Conservation (phyloP, 345 rosid species). For the Heritiera fomes region DNA sequence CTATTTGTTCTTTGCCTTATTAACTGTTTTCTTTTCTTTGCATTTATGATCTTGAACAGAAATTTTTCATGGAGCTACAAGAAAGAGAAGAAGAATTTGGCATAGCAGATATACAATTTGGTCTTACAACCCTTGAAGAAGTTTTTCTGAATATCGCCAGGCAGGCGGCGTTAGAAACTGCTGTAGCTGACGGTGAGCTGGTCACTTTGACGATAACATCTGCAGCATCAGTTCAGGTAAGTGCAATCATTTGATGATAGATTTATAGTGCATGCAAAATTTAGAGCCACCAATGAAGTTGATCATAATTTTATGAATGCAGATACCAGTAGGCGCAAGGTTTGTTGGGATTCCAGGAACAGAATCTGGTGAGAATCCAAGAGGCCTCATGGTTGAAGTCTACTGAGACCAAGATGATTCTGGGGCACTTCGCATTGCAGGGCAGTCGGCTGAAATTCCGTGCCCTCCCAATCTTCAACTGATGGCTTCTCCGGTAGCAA, state of each 20-base stretch:
- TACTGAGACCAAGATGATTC: slow-evolving; percentile 85
- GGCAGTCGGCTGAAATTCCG: slow-evolving; percentile 71
- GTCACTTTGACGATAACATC: slow-evolving; percentile 64
- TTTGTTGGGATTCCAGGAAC: slow-evolving; percentile 77
- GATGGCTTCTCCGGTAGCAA: slow-evolving; percentile 29
- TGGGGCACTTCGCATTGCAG: slow-evolving; percentile 77
- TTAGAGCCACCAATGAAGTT: too few species aligned
- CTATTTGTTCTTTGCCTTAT: not conserved
- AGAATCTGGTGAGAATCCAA: slow-evolving; percentile 54
- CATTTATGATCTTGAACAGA: slow-evolving; percentile 36
- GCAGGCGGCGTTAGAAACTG: slow-evolving; percentile 88
- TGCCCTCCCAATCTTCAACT: slow-evolving; percentile 47
- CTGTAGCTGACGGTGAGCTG: slow-evolving; percentile 71
- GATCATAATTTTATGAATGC: slow-evolving; percentile 21
- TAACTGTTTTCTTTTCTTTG: slow-evolving; percentile 1
- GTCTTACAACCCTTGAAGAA: slow-evolving; percentile 90
- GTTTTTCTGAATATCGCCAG: slow-evolving; percentile 39
- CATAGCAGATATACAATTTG: slow-evolving; percentile 80
- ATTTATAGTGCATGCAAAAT: not conserved
- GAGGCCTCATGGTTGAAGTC: slow-evolving; percentile 87
- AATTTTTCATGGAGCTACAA: slow-evolving; percentile 68
- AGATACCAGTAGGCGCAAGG: slow-evolving; percentile 85
- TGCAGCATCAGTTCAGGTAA: slow-evolving; percentile 62
- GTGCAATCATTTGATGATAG: not conserved
- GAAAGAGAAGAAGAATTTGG: slow-evolving; percentile 61